Evolutionary conservation across 2,329 filamentous ascomycete genomes (phyloP), one percentile per base, ranked within the genome.

Genomic region (Fusarium sp.): DNA sequence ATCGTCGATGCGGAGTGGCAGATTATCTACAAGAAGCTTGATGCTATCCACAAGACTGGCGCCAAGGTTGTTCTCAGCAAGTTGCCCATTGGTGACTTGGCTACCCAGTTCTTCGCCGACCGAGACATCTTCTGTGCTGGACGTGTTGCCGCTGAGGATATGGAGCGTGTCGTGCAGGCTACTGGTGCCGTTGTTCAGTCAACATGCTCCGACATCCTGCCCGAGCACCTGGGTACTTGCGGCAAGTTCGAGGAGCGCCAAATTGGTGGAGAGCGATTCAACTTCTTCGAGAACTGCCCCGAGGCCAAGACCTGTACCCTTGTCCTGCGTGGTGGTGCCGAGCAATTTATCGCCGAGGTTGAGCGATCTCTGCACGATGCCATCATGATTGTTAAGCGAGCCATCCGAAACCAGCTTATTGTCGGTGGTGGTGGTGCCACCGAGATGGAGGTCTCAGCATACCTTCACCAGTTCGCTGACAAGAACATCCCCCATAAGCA

Each of bases 1-100:
- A 98, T 99, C 75, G 96, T 99, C 79, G 96, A 99, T 78, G 96
- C 96, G 30, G 96, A 99, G 83, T 99, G 96, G 96, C 94, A 98
- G 83, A 99, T 99, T 79, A 99, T 99, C 81, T 98, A 92, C 89
- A 95, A 98, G 86, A 99, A 99, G 87, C 92, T 99, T 80, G 96
- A 99, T 84, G 93, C 95, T 51, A 84, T 97, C 57, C 89, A 95
- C 87, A 91, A 95, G 83, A 98, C 95, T 8, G 96, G 96, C 57
- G 96, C 96, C 71, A 97, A 98, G 88, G 94, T 99, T 54, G 94
- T 99, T 44, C 90, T 99, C 61, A 97, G 94, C 83, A 98, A 98
- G 84, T 87, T 98, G 67, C 96, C 96, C 42, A 98, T 99, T 77
- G 96, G 96, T 78, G 96, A 99, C 85, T 84, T 99, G 78, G 96